Percentiles rank a stretch among this genome's conserved stretches.
These are phyloP conservation scores for Fusarium sp. DNA, from an alignment of 2,329 filamentous ascomycete species.

Conservation along the genomic window DNA sequence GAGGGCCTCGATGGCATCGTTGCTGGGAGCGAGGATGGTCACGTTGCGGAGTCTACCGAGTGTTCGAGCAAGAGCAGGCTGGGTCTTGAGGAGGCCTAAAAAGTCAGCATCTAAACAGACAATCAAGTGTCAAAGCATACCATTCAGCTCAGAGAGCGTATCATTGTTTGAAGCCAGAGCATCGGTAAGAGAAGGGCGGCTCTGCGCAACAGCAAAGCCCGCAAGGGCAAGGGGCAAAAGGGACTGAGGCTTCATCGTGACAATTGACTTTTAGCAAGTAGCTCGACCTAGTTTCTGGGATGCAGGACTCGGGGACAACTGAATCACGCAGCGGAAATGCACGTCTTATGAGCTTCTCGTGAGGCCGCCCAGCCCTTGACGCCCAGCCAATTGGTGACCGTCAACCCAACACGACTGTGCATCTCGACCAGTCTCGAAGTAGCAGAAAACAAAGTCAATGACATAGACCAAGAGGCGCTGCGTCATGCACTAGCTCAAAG, in stretches of 20 bases:
- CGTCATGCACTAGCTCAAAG: slow-evolving; percentile 36
- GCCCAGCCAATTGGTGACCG: slow-evolving; percentile 31
- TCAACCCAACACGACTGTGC: slow-evolving; percentile 18
- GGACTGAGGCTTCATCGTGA: slow-evolving; percentile 44
- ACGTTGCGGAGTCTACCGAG: slow-evolving; percentile 39
- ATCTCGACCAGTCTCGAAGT: slow-evolving; percentile 24
- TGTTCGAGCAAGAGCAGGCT: slow-evolving; percentile 42
- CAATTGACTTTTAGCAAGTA: slow-evolving; percentile 4
- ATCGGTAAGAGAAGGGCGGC: slow-evolving; percentile 42
- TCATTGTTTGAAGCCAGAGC: slow-evolving; percentile 47
- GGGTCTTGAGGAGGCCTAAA: slow-evolving; percentile 42
- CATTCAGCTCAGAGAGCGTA: slow-evolving; percentile 45
- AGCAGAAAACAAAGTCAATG: slow-evolving; percentile 41
- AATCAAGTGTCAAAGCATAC: slow-evolving; percentile 24
- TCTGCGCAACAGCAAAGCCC: slow-evolving; percentile 41
- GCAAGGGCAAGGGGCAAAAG: slow-evolving; percentile 39
- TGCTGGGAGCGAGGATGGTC: slow-evolving; percentile 68
- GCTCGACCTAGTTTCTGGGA: slow-evolving; percentile 16
- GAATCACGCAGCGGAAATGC: not conserved
- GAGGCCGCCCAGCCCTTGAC: slow-evolving; percentile 10
- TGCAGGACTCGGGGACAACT: not conserved
- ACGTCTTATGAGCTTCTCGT: slow-evolving; percentile 23
- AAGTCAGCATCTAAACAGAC: slow-evolving; percentile 14
- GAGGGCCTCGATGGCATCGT: slow-evolving; percentile 67
- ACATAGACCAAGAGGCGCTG: slow-evolving; percentile 42